Conservation (phyloP, 1,139 yeast species). For the Diutina ranongensis region DNA sequence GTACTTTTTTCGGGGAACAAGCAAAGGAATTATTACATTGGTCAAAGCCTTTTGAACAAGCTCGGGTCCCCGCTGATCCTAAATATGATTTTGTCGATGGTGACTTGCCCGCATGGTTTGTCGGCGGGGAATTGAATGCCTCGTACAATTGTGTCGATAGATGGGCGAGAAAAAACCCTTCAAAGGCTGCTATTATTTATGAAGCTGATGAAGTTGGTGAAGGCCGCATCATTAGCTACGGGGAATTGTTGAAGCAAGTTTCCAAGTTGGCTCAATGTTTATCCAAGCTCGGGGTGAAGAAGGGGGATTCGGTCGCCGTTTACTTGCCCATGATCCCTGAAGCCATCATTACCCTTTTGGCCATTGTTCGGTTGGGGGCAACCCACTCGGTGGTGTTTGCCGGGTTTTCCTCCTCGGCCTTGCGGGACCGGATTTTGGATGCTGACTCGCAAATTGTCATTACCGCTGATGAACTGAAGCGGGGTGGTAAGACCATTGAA, state of each 20-base stretch:
- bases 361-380: conserved; percentile 71
- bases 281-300: conserved; percentile 54
- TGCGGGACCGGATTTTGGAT: conserved; percentile 66
- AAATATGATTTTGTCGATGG: conserved; percentile 47
- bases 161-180: conserved; percentile 61
- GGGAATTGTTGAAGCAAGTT: conserved; percentile 59
- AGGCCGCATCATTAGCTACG: conserved; percentile 55
- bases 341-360: conserved; percentile 61
- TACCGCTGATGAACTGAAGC: conserved; percentile 69
- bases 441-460: conserved; percentile 66
- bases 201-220: conserved; percentile 70
- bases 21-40: conserved; percentile 51
- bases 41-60: conserved; percentile 27
- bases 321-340: conserved; percentile 84
- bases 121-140: conserved; percentile 69
- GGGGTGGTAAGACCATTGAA: conserved; percentile 78
- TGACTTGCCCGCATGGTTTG: conserved; percentile 67
- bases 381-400: conserved; percentile 79
- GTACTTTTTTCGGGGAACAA: conserved; percentile 48
- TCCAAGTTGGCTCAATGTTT: conserved; percentile 61
- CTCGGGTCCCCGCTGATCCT: conserved; percentile 41
- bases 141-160: conserved; percentile 71
- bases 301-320: conserved; percentile 80
- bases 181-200: conserved; percentile 66
- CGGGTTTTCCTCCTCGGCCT: conserved; percentile 67